A percentile compares a stretch with the other conserved stretches of the same genome.
Conservation (phyloP, 2,329 filamentous ascomycete genomes). For the Monosporascus cannonballus region DNA sequence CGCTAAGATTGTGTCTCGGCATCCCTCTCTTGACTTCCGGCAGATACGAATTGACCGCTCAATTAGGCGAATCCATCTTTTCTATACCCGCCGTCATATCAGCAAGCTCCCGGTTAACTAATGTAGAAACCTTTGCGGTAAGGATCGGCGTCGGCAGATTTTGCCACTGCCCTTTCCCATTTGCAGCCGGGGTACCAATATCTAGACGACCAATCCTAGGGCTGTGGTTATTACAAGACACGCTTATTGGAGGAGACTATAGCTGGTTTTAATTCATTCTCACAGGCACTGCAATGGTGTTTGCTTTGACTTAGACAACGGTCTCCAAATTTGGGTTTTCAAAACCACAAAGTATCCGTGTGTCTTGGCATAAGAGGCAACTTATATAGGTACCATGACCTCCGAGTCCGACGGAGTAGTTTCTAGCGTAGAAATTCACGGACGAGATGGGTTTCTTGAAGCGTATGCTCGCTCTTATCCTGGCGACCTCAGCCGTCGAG, state of each 20-base stretch:
- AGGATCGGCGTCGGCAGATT: not conserved
- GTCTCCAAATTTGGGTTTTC: too few relatives aligned
- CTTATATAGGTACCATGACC: too few relatives aligned
- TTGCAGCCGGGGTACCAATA: not conserved
- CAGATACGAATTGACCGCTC: not conserved
- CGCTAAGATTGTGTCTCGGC: not conserved
- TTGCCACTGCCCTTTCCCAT: not conserved
- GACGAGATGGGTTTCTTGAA: not conserved
- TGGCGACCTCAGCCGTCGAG: not conserved
- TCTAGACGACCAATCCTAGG: not conserved
- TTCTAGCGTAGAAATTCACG: not conserved
- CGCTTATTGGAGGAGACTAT: not conserved
- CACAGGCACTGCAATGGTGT: too few relatives aligned
- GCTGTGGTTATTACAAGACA: not conserved
- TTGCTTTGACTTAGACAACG: too few relatives aligned
- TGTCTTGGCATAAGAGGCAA: too few relatives aligned
- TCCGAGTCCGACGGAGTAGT: too few relatives aligned
- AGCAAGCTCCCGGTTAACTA: not conserved
- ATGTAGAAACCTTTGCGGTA: not conserved
- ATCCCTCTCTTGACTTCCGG: not conserved
- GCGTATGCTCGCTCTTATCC: not conserved
- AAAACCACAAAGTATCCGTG: too few relatives aligned
- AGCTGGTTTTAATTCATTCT: too few relatives aligned
- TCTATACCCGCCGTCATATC: not conserved
- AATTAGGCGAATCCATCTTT: not conserved